Evolutionary conservation across 73 alveolate species (phyloP).

Genomic region (Uronychia setigera): DNA sequence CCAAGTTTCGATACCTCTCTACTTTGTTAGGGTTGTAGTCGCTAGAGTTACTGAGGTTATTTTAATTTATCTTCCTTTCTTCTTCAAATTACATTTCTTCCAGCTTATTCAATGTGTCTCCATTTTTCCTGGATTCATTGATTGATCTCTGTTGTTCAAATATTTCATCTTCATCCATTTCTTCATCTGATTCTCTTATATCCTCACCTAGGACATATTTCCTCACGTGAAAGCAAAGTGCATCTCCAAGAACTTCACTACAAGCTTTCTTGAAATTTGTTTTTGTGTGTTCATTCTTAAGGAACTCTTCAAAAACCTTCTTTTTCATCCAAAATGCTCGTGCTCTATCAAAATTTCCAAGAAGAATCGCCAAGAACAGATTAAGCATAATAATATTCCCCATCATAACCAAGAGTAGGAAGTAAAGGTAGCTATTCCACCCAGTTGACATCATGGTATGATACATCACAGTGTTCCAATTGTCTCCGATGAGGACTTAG

Average conservation of each 20-base stretch:
- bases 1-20: too few relatives aligned
- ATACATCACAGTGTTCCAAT: constrained; percentile 65
- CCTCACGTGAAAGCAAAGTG: not conserved
- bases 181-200: too few relatives aligned
- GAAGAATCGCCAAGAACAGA: constrained; percentile 64
- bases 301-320: constrained; percentile 7
- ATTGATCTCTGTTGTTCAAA: too few relatives aligned
- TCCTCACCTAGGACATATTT: not conserved
- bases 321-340: constrained; percentile 11
- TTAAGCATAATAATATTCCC: constrained; percentile 55
- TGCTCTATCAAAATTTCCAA: constrained; percentile 53
- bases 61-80: not conserved
- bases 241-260: constrained; percentile 6
- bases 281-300: not conserved
- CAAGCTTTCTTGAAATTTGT: not conserved
- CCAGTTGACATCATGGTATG: constrained; percentile 27
- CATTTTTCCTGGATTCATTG: too few relatives aligned
- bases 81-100: not conserved
- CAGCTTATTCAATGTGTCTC: not conserved
- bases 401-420: constrained; percentile 14
- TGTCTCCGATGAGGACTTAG: constrained; percentile 48
- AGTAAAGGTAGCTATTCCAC: constrained; percentile 8
- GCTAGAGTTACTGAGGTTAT: too few relatives aligned
- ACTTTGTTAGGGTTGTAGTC: too few relatives aligned
- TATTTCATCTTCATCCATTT: too few relatives aligned